Evolutionary conservation across 2,329 filamentous ascomycete genomes (phyloP).

Genomic region (Daldinia sp.): DNA sequence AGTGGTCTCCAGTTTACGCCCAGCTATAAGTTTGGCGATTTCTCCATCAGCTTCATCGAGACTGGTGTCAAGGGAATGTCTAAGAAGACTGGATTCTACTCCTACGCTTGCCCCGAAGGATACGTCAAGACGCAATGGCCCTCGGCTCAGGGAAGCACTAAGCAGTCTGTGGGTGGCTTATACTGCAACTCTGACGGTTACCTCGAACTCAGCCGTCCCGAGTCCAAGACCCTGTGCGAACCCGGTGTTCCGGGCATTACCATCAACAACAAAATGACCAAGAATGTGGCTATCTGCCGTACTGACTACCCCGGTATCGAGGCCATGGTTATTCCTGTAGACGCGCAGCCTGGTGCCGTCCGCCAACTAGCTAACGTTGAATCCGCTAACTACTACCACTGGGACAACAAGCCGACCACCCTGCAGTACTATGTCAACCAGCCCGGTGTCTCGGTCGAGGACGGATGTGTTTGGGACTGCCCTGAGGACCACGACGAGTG

Average conservation of each 20-base stretch:
- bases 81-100: constrained; percentile 81
- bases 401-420: constrained; percentile 79
- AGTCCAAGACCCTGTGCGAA: constrained; percentile 79
- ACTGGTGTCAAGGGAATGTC: constrained; percentile 70
- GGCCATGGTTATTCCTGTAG: constrained; percentile 83
- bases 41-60: constrained; percentile 73
- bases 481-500: constrained; percentile 62
- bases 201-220: constrained; percentile 79
- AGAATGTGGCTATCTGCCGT: constrained; percentile 82
- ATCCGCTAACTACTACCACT: constrained; percentile 79
- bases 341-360: constrained; percentile 69
- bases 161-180: constrained; percentile 89
- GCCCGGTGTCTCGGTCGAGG: constrained; percentile 71
- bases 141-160: constrained; percentile 77
- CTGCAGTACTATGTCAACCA: constrained; percentile 99
- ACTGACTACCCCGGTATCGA: constrained; percentile 97
- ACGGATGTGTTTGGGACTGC: constrained; percentile 82
- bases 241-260: constrained; percentile 76
- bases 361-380: constrained; percentile 80
- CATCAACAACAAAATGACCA: constrained; percentile 78
- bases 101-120: constrained; percentile 90
- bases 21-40: constrained; percentile 61
- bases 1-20: constrained; percentile 78
- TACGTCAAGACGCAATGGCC: constrained; percentile 97
- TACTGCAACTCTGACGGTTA: constrained; percentile 80